Base-by-base conservation (phyloP, 345 rosid species). In the Melaleuca alternifolia region DNA sequence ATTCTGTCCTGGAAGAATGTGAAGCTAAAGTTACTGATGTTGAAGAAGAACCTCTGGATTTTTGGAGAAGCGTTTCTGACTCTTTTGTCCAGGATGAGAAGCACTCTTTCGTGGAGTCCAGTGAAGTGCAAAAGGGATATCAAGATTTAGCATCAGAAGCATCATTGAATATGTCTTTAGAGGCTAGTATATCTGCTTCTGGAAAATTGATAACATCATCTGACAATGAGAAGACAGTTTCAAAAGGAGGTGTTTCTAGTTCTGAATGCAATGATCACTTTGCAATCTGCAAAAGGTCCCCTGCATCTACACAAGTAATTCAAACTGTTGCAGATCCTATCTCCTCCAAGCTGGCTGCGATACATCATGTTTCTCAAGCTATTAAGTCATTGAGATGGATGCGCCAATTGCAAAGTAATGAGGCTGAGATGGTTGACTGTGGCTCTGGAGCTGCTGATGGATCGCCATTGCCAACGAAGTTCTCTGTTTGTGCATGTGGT, bases 291-390 rank as follows among this genome's bases (percentile, higher is more conserved):
- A 52, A 88, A 86, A 77, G 87, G 50, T 84, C 93, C 77, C 89
- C 92, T 57, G 24, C 90, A 75, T 86, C 93, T 51, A 77, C 90
- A 53, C 90, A 85, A 86, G 88, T 91, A 79, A 89, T 90, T 91
- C 93, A 91, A 89, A 91, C 98, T 79, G 91, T 92, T 83, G 87
- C 91, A 54, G 94, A 90, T 88, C 95, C 93, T 51, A 93, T 96
- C 87, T 94, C 98, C 83, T 92, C 98, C 30, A 97, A 97, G 90
- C 86, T 96, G 85, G 95, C 96, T 88, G 99, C 98, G 54, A 90
- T 97, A 54, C 94, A 95, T 89, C 98, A 97, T 91, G 98, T 97
- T 89, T 97, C 99, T 87, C 97, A 96, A 92, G 99, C 98, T 88
- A 97, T 97, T 37, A 96, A 96, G 88, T 96, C 99, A 86, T 95